Evolutionary conservation across 2,329 filamentous ascomycete genomes (phyloP).

Genomic region (Fusarium paranaense): DNA sequence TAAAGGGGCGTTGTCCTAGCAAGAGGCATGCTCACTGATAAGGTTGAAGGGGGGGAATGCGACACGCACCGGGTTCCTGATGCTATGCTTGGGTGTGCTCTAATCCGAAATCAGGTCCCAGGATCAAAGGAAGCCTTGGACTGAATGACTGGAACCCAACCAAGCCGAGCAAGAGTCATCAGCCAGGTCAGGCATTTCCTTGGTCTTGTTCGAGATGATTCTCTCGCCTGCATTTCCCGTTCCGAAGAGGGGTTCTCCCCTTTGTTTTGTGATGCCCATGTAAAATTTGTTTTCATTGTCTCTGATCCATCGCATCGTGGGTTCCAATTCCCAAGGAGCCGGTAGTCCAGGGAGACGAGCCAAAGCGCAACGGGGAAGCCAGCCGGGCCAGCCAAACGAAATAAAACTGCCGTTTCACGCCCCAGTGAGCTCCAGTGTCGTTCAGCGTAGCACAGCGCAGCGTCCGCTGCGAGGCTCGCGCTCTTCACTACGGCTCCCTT

Average conservation of each 20-base stretch:
- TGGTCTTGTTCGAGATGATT: constrained; percentile 18
- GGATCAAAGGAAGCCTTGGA: constrained; percentile 15
- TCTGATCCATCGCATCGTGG: constrained; percentile 21
- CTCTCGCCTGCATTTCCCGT: constrained; percentile 17
- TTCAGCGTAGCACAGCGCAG: constrained; percentile 30
- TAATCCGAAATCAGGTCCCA: constrained; percentile 4
- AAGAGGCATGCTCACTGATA: constrained; percentile 34
- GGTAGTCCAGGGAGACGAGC: constrained; percentile 44
- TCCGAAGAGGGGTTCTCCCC: constrained; percentile 14
- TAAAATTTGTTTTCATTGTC: constrained; percentile 34
- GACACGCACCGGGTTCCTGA: constrained; percentile 15
- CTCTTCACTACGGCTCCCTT: constrained; percentile 35
- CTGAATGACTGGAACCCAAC: constrained; percentile 22
- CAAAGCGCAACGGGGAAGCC: constrained; percentile 40
- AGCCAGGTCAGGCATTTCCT: not conserved
- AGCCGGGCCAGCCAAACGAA: constrained; percentile 43
- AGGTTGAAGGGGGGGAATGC: constrained; percentile 36
- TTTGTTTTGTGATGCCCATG: constrained; percentile 25
- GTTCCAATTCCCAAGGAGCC: constrained; percentile 39
- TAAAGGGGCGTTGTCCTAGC: constrained; percentile 23
- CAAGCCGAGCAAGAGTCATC: not conserved
- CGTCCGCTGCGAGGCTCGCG: constrained; percentile 38
- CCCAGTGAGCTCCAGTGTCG: constrained; percentile 28
- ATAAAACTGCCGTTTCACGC: constrained; percentile 40
- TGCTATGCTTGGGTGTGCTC: constrained; percentile 11